Base-by-base conservation (phyloP, 208 protist genomes). In the Crithidia thermophila region DNA sequence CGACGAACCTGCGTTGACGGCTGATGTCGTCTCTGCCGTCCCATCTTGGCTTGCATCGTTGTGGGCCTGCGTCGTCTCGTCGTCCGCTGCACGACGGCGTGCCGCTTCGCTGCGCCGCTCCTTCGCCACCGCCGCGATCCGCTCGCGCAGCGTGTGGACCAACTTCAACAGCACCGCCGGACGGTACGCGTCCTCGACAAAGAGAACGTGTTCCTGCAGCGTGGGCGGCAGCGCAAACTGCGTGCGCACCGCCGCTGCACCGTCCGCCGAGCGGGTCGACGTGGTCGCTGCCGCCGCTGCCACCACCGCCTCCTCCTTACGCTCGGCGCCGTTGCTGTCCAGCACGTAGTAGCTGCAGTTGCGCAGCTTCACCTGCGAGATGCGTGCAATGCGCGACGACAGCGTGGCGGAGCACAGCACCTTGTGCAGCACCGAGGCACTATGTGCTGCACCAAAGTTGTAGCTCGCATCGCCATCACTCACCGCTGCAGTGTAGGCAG, bases 391-490 rank as follows among this genome's bases (percentile, higher is more conserved):
- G 47, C 89, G 88, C 5, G 89, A 85, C 36, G 88, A 93, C n/a
- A 97, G 85, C 7, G 91, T 94, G 2, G 91, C 91, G n/a, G 87
- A 94, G 72, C 91, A 97, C 2, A 97, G 67, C 31, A 97, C 79
- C 66, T 94, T 94, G 64, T 97, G 91, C 37, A 97, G 13, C 27
- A 5, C 16, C 18, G 21, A 11, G 21, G 39, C 30, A 25, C 53
- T 31, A 3, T n/a, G 21, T 58, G n/a, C 64, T 39, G 34, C 65
- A 33, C 11, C 42, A 25, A 28, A 77, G 18, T 8, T 58, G 67
- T 14, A 33, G 63, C 18, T 10, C 47, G 8, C 33, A 78, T 62
- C 8, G 47, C 18, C 3, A n/a, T 49, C 43, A n/a, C 10, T 49
- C 11, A 23, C 4, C 21, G 28, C 37, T 21, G 11, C 31, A n/a